These are phyloP conservation scores for Aurinia saxatilis DNA, from an alignment of 345 rosid species.

Conservation along the genomic window DNA sequence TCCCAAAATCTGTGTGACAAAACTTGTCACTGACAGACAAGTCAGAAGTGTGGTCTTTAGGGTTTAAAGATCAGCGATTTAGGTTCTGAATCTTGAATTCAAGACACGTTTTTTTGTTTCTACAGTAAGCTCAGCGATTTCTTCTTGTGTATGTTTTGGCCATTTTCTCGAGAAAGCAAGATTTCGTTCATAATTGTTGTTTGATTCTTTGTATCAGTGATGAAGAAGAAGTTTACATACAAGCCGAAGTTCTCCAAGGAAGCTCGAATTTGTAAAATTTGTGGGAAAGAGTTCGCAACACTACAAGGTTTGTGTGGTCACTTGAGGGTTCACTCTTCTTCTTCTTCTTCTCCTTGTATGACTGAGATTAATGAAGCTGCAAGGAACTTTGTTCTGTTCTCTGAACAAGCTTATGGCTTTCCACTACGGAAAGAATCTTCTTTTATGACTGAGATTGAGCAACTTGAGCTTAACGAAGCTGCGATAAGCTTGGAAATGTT, in stretches of 20 bases:
- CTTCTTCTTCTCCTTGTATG: neutral
- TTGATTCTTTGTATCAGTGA: neutral
- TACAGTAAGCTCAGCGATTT: conserved; percentile 7
- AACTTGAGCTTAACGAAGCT: conserved; percentile 14
- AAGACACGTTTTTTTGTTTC: too few relatives aligned
- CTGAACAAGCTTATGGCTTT: too few relatives aligned
- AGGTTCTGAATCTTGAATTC: neutral
- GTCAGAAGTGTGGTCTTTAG: neutral
- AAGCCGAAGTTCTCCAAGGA: too few relatives aligned
- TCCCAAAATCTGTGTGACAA: too few relatives aligned
- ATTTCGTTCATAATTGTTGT: neutral
- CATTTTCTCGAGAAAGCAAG: neutral
- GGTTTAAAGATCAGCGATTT: neutral
- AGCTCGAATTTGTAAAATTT: neutral
- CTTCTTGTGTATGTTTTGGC: neutral
- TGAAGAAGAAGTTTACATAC: too few relatives aligned
- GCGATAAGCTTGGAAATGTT: conserved; percentile 19
- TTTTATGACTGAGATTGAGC: conserved; percentile 11
- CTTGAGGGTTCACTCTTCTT: neutral
- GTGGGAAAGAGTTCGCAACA: neutral
- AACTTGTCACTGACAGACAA: too few relatives aligned
- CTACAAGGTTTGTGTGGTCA: neutral
- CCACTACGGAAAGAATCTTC: neutral
- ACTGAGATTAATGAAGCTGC: too few relatives aligned
- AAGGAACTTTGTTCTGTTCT: too few relatives aligned